A percentile compares a stretch with the other conserved stretches of the same genome.
phyloP scores from a whole-genome alignment of 768 basidiomycete species.

The Hygrocybe punicea region DNA sequence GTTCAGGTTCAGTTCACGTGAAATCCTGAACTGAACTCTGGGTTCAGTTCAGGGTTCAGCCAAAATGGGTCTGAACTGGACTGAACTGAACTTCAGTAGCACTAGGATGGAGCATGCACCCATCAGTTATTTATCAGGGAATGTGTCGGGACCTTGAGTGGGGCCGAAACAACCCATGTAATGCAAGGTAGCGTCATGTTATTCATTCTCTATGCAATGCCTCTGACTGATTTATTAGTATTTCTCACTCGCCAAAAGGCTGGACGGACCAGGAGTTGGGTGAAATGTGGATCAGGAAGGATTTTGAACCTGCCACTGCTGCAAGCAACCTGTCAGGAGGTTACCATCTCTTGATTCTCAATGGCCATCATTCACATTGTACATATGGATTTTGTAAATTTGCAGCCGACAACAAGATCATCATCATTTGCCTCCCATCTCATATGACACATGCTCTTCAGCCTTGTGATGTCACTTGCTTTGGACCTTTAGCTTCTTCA shows the following conservation, averaged over 20 bases:
- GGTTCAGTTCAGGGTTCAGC: no score
- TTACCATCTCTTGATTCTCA: constrained; percentile 21
- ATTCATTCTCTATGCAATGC: not conserved
- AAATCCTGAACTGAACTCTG: no score
- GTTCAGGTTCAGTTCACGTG: no score
- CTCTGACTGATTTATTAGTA: constrained; percentile 7
- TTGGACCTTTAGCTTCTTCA: constrained; percentile 28
- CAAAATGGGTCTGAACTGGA: no score
- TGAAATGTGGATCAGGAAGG: constrained; percentile 20
- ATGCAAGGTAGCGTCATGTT: constrained; percentile 14
- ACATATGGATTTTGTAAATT: constrained; percentile 17
- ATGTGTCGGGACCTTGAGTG: constrained; percentile 8
- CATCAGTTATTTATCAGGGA: constrained; percentile 10
- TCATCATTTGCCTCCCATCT: constrained; percentile 34
- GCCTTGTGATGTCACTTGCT: constrained; percentile 38
- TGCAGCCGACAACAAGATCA: constrained; percentile 22
- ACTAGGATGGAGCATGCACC: not conserved
- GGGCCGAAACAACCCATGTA: constrained; percentile 15
- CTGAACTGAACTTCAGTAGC: no score
- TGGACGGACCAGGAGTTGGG: constrained; percentile 29
- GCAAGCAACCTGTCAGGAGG: constrained; percentile 6
- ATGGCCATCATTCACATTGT: constrained; percentile 25
- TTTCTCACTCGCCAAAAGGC: constrained; percentile 22
- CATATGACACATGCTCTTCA: constrained; percentile 39
- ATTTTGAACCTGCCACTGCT: constrained; percentile 18